Evolutionary conservation across 371 early-diverging fungal species (phyloP).

Genomic region (Mortierella sp.): DNA sequence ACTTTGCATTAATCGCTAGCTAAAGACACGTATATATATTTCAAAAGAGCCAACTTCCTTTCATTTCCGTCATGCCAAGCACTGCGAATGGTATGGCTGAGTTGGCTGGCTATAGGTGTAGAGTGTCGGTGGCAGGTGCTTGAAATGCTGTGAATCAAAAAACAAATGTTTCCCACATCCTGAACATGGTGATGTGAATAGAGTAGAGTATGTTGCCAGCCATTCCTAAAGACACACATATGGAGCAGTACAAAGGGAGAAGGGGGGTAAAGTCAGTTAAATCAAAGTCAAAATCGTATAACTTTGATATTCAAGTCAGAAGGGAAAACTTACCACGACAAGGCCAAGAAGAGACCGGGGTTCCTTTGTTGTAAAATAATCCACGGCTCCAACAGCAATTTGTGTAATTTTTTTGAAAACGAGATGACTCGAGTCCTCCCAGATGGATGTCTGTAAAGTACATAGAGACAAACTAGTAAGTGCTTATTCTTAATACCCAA

Average conservation of each 20-base stretch:
- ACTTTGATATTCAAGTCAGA: not conserved
- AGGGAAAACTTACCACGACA: conserved; percentile 18
- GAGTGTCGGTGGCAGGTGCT: conserved; percentile 49
- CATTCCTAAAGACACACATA: conserved; percentile 29
- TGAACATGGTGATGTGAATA: conserved; percentile 43
- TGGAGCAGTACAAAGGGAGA: not conserved
- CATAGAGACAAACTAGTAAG: no score
- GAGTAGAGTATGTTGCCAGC: conserved; percentile 36
- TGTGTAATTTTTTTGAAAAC: conserved; percentile 55
- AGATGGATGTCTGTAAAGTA: conserved; percentile 18
- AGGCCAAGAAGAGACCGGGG: conserved; percentile 39
- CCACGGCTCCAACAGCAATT: conserved; percentile 48
- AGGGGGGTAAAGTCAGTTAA: not conserved
- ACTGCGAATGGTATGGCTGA: conserved; percentile 41
- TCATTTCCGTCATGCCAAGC: conserved; percentile 10
- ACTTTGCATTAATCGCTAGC: no score
- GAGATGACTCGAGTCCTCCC: conserved; percentile 53
- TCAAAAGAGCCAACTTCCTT: no score
- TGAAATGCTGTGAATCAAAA: conserved; percentile 56
- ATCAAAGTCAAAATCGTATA: not conserved
- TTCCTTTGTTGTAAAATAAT: conserved; percentile 33
- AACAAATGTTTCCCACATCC: conserved; percentile 49
- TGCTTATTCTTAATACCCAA: no score
- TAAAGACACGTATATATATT: no score
- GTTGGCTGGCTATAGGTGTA: conserved; percentile 31